These are phyloP conservation scores for Xylariomycetidae sp. DNA, from an alignment of 2,329 filamentous ascomycete genomes.

Conservation along the genomic window DNA sequence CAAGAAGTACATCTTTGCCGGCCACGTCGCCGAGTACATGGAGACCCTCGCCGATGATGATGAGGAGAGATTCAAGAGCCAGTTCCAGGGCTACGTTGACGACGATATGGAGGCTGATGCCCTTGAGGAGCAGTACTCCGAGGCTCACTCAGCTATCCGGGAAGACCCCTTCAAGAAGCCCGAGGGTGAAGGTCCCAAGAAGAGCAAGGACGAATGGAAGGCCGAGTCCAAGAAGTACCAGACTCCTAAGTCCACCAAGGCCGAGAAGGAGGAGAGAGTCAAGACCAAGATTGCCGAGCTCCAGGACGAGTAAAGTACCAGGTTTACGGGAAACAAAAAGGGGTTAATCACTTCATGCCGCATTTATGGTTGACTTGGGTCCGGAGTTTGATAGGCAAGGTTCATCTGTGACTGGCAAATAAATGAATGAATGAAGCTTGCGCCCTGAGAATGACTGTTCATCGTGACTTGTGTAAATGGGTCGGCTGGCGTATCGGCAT, in stretches of 20 bases:
- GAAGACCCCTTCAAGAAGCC: conserved; percentile 97
- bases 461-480: conserved; percentile 6
- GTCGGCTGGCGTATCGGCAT: background rate
- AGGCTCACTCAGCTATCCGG: conserved; percentile 94
- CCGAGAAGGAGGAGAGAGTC: conserved; percentile 76
- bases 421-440: conserved; percentile 26
- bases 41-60: conserved; percentile 99
- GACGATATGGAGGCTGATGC: conserved; percentile 94
- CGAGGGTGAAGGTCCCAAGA: conserved; percentile 71
- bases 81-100: conserved; percentile 98
- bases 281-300: conserved; percentile 89
- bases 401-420: conserved; percentile 18
- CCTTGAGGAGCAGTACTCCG: conserved; percentile 92
- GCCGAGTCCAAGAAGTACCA: conserved; percentile 88
- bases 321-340: conserved; percentile 13
- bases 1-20: conserved; percentile 98
- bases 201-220: conserved; percentile 98
- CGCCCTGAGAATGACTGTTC: no score
- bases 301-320: conserved; percentile 43
- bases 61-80: conserved; percentile 98
- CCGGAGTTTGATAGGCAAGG: conserved; percentile 27
- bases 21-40: conserved; percentile 99
- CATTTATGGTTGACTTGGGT: conserved; percentile 26
- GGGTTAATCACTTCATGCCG: conserved; percentile 18
- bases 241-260: conserved; percentile 72